Base-by-base conservation (phyloP, 129 eudicot species). In the Kitagawia praeruptora region DNA sequence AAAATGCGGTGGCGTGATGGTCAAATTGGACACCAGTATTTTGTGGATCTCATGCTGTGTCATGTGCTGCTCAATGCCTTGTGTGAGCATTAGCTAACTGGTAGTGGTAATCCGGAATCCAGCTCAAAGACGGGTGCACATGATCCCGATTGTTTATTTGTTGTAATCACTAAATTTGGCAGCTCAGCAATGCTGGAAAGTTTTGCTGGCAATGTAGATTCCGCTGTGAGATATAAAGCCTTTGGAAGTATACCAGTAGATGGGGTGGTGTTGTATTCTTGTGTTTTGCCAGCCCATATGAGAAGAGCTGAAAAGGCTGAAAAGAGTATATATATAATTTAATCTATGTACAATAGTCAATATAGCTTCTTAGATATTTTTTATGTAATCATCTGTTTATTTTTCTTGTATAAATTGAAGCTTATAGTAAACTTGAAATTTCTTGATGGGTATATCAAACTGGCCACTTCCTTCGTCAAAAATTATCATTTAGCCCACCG, bases 1-100 rank as follows among this genome's bases (percentile, higher is more conserved):
- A 92, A 89, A 85, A 74, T 70, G 91, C 80, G 78, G 86, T 95
- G 99, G 99, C 79, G 96, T 79, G 98, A 94, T 51, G 98, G 98
- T 58, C 76, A 85, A 75, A 94, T 94, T 16, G 98, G 98, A 51
- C 99, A 95, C 87, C 97, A 95, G 69, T 95, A 95, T 79, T 92
- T 92, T 74, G 99, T 95, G 11, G 99, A 95, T 85, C 81, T 92
- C 12, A 95, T 95, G 99, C 82, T 95, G 70, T 86, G 97, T 40
- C 99, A 95, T 34, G 97, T 95, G 69, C 74, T 95, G 80, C 61
- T 95, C 47, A 91, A 95, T 81, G 90, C 93, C 0, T 14, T 95
- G n/a, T 95, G 99, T 75, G 75, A 84, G 69, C 56, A 83, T 14
- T 89, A 81, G 82, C 34, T 0, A 34, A 66, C 34, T n/a, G 14